Evolutionary conservation across 495 filamentous ascomycete genomes (phyloP), one percentile per base, ranked within the genome.

Genomic region (Parathielavia appendiculata): DNA sequence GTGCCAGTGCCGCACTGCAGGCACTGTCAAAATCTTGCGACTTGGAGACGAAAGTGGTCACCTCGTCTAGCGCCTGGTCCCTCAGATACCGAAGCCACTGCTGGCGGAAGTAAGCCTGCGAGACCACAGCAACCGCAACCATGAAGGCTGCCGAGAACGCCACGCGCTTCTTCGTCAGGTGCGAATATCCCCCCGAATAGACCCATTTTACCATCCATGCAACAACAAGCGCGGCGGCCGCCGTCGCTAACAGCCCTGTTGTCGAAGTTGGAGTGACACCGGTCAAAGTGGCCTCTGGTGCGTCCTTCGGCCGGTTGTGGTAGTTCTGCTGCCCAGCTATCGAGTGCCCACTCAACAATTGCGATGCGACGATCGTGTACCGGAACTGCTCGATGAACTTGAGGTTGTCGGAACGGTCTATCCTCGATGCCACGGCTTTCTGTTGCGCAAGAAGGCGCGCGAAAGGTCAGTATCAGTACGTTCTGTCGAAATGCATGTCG

Each of bases 371-470:
- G 59, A 98, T 92, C 35, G 91, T 87, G 69, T 97, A 97, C 23
- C 93, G 88, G 56, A 97, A 97, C 64, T 92, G 88, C 76, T 98
- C 93, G 48, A 98, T 80, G 65, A 98, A 98, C 45, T 84, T 81
- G 59, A 86, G 79, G 66, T 93, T 96, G 60, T 96, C 91, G 56
- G 84, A 85, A 62, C 86, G 81, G 39, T 89, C 87, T 60, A 97
- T 81, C 53, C 86, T 83, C 43, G 89, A 87, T 62, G 90, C 92
- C 44, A 89, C 79, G 12, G 81, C 81, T 57, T 61, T 72, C 64
- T 72, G 56, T 52, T n/a, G 23, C 40, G 40, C 50, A 49, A 43
- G 26, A 19, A 57, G 61, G 36, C 50, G 57, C 32, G n/a, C 1
- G 23, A 41, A 45, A 26, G 44, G 58, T 61, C 32, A 62, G 59